Evolutionary conservation across 805 yeast genomes (phyloP), one percentile per base, ranked within the genome.

Genomic region (Yamadazyma philogaea): DNA sequence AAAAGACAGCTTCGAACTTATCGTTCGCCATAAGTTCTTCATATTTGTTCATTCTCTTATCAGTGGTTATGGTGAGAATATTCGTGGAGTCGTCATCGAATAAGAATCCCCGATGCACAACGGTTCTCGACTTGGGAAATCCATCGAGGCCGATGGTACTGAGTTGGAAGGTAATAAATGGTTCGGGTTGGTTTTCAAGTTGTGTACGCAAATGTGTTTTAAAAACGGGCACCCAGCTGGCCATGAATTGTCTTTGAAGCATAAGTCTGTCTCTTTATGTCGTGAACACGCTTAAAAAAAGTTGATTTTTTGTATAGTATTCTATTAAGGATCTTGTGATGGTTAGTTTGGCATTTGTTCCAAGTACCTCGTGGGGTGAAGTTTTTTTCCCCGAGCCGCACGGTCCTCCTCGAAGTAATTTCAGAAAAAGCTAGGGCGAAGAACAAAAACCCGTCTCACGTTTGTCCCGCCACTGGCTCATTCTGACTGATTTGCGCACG

Each of bases 171-270:
- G 82, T 61, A 14, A 77, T 69, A 47, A 84, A 82, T 2, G 79
- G 80, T 19, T 48, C 52, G 1, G 63, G 63, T 11, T 44, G 46
- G 39, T 55, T 45, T 20, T 55, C 55, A 14, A 48, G 35, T 37
- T 48, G 52, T 10, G 32, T 36, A 22, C 40, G 26, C 3, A 45
- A n/a, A 26, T 45, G 48, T 16, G 28, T 43, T 27, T 68, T 66
- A 52, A 84, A 79, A 7, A 74, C 56, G 6, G 91, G 86, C 55
- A 79, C 82, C 93, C 93, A 84, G 3, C 88, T 84, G 30, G 87
- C 90, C 75, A 59, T 63, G 44, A 55, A 60, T 37, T 64, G 65
- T 40, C 56, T 50, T 42, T 61, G 64, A 34, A 60, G 50, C 70
- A 49, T 49, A 15, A 11, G 14, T 40, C n/a, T 11, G 14, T n/a